Percentiles rank a stretch among this genome's conserved stretches.
Conservation (phyloP, 345 rosid species). For the Hypericum androsaemum region DNA sequence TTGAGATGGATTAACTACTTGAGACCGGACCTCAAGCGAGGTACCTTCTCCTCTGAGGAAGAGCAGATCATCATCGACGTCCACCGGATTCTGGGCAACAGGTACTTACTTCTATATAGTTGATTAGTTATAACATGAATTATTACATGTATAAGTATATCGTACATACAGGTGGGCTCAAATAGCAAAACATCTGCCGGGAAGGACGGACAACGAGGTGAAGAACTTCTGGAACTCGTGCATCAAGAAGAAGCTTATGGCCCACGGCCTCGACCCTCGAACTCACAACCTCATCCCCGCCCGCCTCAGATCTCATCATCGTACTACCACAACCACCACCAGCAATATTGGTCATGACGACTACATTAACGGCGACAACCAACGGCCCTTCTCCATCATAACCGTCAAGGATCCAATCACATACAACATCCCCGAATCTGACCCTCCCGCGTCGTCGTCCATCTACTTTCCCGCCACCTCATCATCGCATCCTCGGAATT, state of each 20-base stretch:
- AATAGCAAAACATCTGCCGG: too few relatives aligned
- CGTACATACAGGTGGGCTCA: background rate
- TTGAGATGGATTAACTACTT: conserved; percentile 20
- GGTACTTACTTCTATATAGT: background rate
- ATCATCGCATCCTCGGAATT: too few relatives aligned
- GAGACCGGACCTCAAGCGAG: conserved; percentile 21
- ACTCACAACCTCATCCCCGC: conserved; percentile 4
- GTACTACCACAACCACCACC: background rate
- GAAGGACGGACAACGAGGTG: background rate
- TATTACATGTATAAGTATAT: too few relatives aligned
- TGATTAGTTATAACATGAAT: too few relatives aligned
- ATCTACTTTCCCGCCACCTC: too few relatives aligned
- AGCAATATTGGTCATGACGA: too few relatives aligned
- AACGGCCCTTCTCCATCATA: conserved; percentile 1
- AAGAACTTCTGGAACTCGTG: conserved; percentile 2
- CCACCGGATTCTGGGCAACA: conserved; percentile 22
- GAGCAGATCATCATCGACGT: conserved; percentile 20
- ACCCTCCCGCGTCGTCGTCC: too few relatives aligned
- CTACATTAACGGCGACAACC: background rate
- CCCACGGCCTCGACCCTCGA: background rate
- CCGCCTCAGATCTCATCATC: background rate
- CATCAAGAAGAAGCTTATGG: background rate
- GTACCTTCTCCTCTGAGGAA: conserved; percentile 13
- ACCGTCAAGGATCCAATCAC: too few relatives aligned
- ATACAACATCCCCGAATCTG: too few relatives aligned